Evolutionary conservation across 2,329 filamentous ascomycete genomes (phyloP).

Genomic region (Nothomitra cinnamomea): DNA sequence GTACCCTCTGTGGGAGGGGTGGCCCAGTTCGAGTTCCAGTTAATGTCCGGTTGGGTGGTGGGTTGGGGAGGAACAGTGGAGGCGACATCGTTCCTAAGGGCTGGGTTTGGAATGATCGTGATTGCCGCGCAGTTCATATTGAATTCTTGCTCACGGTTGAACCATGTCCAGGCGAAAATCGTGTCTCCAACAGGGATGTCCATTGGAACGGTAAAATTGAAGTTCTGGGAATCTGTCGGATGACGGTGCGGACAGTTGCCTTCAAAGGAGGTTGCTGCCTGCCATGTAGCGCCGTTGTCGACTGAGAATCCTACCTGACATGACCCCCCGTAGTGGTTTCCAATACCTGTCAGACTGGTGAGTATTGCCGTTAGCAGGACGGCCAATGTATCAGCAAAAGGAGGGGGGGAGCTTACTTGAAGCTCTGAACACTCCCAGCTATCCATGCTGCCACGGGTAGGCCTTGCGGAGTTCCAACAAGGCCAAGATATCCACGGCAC

Average conservation of each 20-base stretch:
- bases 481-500: conserved; percentile 27
- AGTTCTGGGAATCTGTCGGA: conserved; percentile 24
- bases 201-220: conserved; percentile 27
- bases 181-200: conserved; percentile 25
- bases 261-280: conserved; percentile 27
- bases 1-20: too few relatives aligned
- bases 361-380: not conserved
- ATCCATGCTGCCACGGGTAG: conserved; percentile 26
- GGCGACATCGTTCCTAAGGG: too few relatives aligned
- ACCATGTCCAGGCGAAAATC: conserved; percentile 31
- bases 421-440: conserved; percentile 25
- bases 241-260: conserved; percentile 29
- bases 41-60: too few relatives aligned
- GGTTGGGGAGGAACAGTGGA: not conserved
- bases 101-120: too few relatives aligned
- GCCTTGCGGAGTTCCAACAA: conserved; percentile 27
- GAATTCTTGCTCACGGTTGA: conserved; percentile 30
- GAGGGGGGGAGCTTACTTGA: conserved; percentile 11
- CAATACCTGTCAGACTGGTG: conserved; percentile 14
- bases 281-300: conserved; percentile 27
- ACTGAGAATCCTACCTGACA: conserved; percentile 29
- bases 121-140: conserved; percentile 29
- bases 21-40: too few relatives aligned
- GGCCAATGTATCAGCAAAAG: not conserved
- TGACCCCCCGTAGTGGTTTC: conserved; percentile 29